Percentiles rank a stretch among this genome's conserved stretches.
Evolutionary conservation across 352 stramenopile species (phyloP).

Genomic region (Discostella stelligera): DNA sequence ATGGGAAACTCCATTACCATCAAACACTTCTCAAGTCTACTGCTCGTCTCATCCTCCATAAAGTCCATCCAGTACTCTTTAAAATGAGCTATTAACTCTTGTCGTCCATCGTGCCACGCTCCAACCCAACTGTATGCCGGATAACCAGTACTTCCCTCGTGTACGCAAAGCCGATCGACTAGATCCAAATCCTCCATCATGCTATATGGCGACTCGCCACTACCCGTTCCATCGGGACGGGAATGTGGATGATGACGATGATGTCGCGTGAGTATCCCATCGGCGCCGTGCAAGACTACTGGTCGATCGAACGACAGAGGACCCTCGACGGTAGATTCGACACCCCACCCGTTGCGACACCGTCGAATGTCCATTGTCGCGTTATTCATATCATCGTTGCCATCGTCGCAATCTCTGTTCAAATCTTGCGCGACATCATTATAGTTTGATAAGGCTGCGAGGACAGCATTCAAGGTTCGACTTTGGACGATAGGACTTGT

Average conservation of each 20-base stretch:
- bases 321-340: conserved; percentile 49
- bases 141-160: conserved; percentile 35
- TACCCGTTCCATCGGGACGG: conserved; percentile 5
- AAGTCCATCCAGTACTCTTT: conserved; percentile 69
- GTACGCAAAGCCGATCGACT: conserved; percentile 50
- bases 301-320: conserved; percentile 53
- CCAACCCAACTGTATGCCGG: conserved; percentile 58
- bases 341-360: conserved; percentile 49
- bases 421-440: conserved; percentile 39
- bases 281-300: conserved; percentile 62
- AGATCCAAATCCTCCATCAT: conserved; percentile 53
- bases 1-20: conserved; percentile 83
- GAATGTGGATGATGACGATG: conserved; percentile 28
- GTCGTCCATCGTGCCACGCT: conserved; percentile 56
- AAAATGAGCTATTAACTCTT: conserved; percentile 62
- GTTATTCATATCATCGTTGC: not conserved
- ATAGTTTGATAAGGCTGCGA: conserved; percentile 67
- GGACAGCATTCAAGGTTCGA: conserved; percentile 39
- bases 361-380: not conserved
- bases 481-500: conserved; percentile 8
- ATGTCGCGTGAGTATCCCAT: conserved; percentile 62
- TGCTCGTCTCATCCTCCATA: conserved; percentile 60
- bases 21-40: conserved; percentile 64
- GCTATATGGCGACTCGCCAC: conserved; percentile 46
- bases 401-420: not conserved